A percentile compares a stretch with the other conserved stretches of the same genome.
phyloP scores from a whole-genome alignment of 108 stramenopile species.

The Discostella stelligeroides region DNA sequence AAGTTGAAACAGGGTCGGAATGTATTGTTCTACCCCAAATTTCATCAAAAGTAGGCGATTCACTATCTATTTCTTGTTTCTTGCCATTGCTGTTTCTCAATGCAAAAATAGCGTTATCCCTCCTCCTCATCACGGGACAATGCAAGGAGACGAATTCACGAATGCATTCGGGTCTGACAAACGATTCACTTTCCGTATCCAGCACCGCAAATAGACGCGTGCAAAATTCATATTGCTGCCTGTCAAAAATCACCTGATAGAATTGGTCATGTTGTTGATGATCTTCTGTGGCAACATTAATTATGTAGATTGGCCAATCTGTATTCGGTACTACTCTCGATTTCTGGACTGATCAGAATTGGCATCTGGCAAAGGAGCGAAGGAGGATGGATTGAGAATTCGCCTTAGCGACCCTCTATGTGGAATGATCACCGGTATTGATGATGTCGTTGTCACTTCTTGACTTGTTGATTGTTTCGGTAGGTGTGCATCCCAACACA shows the following conservation, averaged over 20 bases:
- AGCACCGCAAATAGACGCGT: slow-evolving; percentile 74
- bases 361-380: slow-evolving; percentile 2
- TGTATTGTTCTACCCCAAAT: slow-evolving; percentile 66
- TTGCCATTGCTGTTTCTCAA: neutral
- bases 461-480: neutral
- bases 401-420: slow-evolving; percentile 21
- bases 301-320: slow-evolving; percentile 32
- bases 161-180: slow-evolving; percentile 60
- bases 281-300: slow-evolving; percentile 20
- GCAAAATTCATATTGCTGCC: slow-evolving; percentile 75
- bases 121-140: slow-evolving; percentile 80
- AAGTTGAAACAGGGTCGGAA: slow-evolving; percentile 45
- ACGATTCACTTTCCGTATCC: slow-evolving; percentile 76
- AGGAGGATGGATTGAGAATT: slow-evolving; percentile 19
- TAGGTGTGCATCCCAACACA: neutral
- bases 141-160: slow-evolving; percentile 76
- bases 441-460: neutral
- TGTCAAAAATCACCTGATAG: slow-evolving; percentile 62
- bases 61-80: slow-evolving; percentile 6
- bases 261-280: slow-evolving; percentile 6
- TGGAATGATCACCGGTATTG: slow-evolving; percentile 6
- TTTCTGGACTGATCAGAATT: neutral
- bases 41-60: slow-evolving; percentile 81
- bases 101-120: slow-evolving; percentile 70
- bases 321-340: slow-evolving; percentile 14